Percentiles rank a stretch among this genome's conserved stretches.
phyloP scores from a whole-genome alignment of 208 protist genomes.

The Vickermania spadyakhi region DNA sequence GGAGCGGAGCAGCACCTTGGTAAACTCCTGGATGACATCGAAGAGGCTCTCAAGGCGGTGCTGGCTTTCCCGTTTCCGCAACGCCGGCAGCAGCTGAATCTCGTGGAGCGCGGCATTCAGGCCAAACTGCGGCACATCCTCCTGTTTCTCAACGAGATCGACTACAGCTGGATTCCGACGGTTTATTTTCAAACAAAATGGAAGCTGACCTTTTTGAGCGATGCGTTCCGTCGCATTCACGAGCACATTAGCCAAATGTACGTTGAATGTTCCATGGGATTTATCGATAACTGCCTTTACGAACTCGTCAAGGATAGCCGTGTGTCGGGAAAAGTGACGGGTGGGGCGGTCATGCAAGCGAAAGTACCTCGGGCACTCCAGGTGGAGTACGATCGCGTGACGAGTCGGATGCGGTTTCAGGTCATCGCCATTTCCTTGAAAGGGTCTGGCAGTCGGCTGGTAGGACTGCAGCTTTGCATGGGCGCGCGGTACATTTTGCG shows the following conservation, averaged over 20 bases:
- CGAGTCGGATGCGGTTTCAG: constrained; percentile 43
- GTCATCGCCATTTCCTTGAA: constrained; percentile 69
- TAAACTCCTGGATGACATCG: constrained; percentile 38
- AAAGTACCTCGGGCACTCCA: constrained; percentile 30
- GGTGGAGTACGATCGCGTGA: constrained; percentile 49
- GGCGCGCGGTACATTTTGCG: constrained; percentile 67
- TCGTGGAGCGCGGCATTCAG: constrained; percentile 35
- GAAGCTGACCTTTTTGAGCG: constrained; percentile 63
- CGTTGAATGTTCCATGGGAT: constrained; percentile 53
- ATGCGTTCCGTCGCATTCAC: constrained; percentile 52
- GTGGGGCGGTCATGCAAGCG: constrained; percentile 10
- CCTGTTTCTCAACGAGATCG: constrained; percentile 66
- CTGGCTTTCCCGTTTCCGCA: constrained; percentile 35
- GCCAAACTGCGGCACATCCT: constrained; percentile 47
- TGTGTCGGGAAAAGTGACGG: constrained; percentile 7
- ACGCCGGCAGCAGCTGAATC: constrained; percentile 35
- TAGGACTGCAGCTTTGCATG: constrained; percentile 80
- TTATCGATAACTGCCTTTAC: constrained; percentile 70
- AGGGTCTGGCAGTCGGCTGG: constrained; percentile 33
- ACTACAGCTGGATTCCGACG: constrained; percentile 68
- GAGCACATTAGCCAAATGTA: constrained; percentile 37
- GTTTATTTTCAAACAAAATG: constrained; percentile 56
- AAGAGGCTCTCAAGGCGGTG: constrained; percentile 27
- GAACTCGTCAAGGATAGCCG: constrained; percentile 29
- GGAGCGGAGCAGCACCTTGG: constrained; percentile 36